Percentiles rank a stretch among this genome's conserved stretches.
These are phyloP conservation scores for Paraphoma chrysanthemicola DNA, from an alignment of 2,329 filamentous ascomycete genomes.

Conservation along the genomic window DNA sequence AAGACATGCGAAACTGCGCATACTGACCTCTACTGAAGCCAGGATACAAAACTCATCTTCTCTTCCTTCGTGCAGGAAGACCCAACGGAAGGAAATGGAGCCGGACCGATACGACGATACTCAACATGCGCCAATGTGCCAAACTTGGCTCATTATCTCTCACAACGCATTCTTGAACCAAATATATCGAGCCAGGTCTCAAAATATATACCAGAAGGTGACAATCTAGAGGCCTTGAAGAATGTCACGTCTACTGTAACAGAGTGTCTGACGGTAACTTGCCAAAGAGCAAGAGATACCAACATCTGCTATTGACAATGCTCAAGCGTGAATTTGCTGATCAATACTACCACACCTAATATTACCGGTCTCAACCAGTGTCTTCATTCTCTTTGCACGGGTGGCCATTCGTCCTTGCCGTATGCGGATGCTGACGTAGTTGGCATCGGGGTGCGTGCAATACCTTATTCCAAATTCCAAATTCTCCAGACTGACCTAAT, in stretches of 20 bases:
- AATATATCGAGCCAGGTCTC: slow-evolving; percentile 6
- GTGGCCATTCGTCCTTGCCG: slow-evolving; percentile 13
- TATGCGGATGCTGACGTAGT: slow-evolving; percentile 26
- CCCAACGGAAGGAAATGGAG: slow-evolving; percentile 10
- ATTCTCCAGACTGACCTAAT: neutral
- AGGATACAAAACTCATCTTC: slow-evolving; percentile 4
- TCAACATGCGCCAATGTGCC: slow-evolving; percentile 22
- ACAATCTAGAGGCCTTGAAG: slow-evolving; percentile 3
- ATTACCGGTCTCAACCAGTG: slow-evolving; percentile 18
- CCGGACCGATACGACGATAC: slow-evolving; percentile 14
- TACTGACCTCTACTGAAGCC: too few species aligned
- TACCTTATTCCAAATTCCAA: neutral
- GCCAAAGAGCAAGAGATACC: slow-evolving; percentile 14
- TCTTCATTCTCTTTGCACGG: slow-evolving; percentile 13
- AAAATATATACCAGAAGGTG: slow-evolving; percentile 6
- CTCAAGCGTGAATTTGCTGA: slow-evolving; percentile 16
- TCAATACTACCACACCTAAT: slow-evolving; percentile 16
- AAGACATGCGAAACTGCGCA: too few species aligned
- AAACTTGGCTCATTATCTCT: slow-evolving; percentile 12
- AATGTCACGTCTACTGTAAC: slow-evolving; percentile 16
- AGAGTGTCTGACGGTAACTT: slow-evolving; percentile 22
- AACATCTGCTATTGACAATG: slow-evolving; percentile 6
- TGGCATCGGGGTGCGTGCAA: slow-evolving; percentile 21
- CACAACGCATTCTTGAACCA: slow-evolving; percentile 3
- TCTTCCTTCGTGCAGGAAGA: slow-evolving; percentile 5